These are phyloP conservation scores for Metschnikowia kunwiensis DNA, from an alignment of 805 yeast genomes.

Conservation along the genomic window DNA sequence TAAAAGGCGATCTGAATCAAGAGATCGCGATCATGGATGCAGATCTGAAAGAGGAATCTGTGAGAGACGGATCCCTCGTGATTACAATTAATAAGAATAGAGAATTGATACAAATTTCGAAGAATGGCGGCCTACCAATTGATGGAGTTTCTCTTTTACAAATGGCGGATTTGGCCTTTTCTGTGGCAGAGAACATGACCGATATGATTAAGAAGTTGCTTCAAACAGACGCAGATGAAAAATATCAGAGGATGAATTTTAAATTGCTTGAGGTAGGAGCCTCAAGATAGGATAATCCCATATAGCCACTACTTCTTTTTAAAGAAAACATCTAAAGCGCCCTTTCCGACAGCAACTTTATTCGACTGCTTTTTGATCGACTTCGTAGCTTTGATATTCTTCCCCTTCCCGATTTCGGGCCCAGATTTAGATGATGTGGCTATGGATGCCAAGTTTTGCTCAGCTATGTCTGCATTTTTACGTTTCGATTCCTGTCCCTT, in stretches of 20 bases:
- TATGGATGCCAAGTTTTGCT: conserved; percentile 25
- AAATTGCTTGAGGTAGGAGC: conserved; percentile 38
- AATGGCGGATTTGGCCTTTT: conserved; percentile 64
- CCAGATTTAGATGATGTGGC: conserved; percentile 20
- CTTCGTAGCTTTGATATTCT: conserved; percentile 22
- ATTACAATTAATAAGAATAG: conserved; percentile 86
- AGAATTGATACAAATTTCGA: conserved; percentile 85
- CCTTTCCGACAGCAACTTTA: conserved; percentile 54
- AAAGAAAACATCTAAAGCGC: conserved; percentile 70
- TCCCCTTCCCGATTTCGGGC: conserved; percentile 5
- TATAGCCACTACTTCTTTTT: conserved; percentile 31
- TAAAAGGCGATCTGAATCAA: conserved; percentile 59
- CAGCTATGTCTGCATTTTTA: conserved; percentile 25
- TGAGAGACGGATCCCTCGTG: conserved; percentile 76
- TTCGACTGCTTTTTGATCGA: conserved; percentile 26
- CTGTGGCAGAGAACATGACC: conserved; percentile 61
- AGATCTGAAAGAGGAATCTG: conserved; percentile 66
- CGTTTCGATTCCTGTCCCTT: conserved; percentile 17
- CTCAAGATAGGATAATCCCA: conserved; percentile 18
- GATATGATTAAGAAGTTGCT: conserved; percentile 56
- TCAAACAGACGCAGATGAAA: conserved; percentile 48
- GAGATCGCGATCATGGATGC: conserved; percentile 76
- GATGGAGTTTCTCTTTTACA: conserved; percentile 67
- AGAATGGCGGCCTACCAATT: conserved; percentile 86
- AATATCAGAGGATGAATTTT: conserved; percentile 39